A percentile compares a stretch with the other conserved stretches of the same genome.
These are phyloP conservation scores for Daldinia concentrica DNA, from an alignment of 495 filamentous ascomycete species.

Conservation along the genomic window DNA sequence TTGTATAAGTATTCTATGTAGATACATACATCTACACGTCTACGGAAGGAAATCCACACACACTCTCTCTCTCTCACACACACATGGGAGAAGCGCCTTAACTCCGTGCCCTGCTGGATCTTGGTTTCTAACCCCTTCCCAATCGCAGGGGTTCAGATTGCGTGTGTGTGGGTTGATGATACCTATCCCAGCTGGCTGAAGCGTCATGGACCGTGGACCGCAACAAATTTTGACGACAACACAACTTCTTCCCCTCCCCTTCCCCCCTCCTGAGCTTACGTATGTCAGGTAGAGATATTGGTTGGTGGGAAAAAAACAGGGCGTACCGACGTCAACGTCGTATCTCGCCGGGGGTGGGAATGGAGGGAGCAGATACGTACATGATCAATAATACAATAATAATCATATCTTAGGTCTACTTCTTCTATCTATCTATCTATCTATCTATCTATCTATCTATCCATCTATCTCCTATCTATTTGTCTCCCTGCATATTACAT, in stretches of 20 bases:
- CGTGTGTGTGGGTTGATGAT: slow-evolving; percentile 22
- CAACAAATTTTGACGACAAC: background rate
- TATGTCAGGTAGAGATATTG: slow-evolving; percentile 3
- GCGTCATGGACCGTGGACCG: too few relatives aligned
- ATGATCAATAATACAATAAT: background rate
- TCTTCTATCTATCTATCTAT: background rate
- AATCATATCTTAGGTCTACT: background rate
- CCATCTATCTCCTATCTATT: too few relatives aligned
- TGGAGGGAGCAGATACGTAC: background rate
- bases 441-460: too few relatives aligned
- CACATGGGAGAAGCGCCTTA: slow-evolving; percentile 20
- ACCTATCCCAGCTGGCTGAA: slow-evolving; percentile 20
- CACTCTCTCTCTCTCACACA: background rate
- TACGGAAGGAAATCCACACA: too few relatives aligned
- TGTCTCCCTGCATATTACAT: background rate
- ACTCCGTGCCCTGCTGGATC: slow-evolving; percentile 40
- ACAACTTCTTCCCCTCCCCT: background rate
- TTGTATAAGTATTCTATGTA: too few relatives aligned
- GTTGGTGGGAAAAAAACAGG: slow-evolving; percentile 10
- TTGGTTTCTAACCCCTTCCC: slow-evolving; percentile 39
- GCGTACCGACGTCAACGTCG: too few relatives aligned
- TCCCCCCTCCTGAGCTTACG: slow-evolving; percentile 10
- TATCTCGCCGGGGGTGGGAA: slow-evolving; percentile 25
- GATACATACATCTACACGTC: too few relatives aligned
- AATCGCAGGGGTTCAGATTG: slow-evolving; percentile 28